These are phyloP conservation scores for Thelephora aurantiotincta DNA, from an alignment of 768 basidiomycete genomes.

Conservation along the genomic window DNA sequence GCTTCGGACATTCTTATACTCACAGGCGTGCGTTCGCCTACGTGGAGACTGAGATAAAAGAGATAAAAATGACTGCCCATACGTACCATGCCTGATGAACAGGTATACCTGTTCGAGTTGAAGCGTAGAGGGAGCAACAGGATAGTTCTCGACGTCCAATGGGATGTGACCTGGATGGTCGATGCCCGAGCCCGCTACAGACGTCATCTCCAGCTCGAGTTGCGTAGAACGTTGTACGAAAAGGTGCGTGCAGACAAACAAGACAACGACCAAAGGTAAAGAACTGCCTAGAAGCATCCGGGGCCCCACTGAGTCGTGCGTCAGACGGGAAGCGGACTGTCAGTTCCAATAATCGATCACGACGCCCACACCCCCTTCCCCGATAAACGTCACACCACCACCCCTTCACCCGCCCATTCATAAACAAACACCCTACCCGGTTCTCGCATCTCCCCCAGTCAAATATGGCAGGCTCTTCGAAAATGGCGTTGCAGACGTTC, in stretches of 20 bases:
- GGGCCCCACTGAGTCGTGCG: too few relatives aligned
- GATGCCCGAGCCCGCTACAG: constrained; percentile 2
- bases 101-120: constrained; percentile 60
- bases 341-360: background rate
- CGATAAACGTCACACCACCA: background rate
- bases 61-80: background rate
- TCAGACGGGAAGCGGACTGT: too few relatives aligned
- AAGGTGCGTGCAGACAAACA: constrained; percentile 6
- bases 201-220: background rate
- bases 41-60: background rate
- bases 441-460: too few relatives aligned
- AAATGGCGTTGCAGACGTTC: constrained; percentile 61
- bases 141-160: constrained; percentile 48
- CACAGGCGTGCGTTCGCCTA: constrained; percentile 73
- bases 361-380: background rate
- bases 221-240: constrained; percentile 3
- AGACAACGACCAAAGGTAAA: constrained; percentile 2
- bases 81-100: constrained; percentile 56
- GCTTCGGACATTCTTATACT: constrained; percentile 44
- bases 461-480: constrained; percentile 19
- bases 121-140: constrained; percentile 38
- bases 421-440: too few relatives aligned
- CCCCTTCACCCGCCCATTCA: background rate
- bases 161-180: constrained; percentile 9
- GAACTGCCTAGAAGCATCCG: background rate